These are phyloP conservation scores for Trichoderma endophyticum DNA, from an alignment of 2,329 filamentous ascomycete genomes.

Conservation along the genomic window DNA sequence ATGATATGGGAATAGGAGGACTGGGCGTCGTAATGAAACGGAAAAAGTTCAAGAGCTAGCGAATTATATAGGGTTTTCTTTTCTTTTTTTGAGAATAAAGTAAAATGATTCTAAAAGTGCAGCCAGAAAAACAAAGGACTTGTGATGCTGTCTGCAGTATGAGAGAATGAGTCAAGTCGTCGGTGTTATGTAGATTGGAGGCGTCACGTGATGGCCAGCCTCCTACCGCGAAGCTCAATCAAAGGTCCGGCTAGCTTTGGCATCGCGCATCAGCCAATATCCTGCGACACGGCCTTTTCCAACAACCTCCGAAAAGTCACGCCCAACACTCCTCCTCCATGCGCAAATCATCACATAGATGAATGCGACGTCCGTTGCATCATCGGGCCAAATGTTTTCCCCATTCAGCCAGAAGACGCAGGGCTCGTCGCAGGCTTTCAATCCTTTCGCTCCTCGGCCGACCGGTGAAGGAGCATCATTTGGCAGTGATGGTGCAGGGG, in stretches of 20 bases:
- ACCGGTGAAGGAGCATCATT: slow-evolving; percentile 29
- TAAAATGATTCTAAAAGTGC: background rate
- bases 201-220: slow-evolving; percentile 17
- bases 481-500: slow-evolving; percentile 31
- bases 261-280: slow-evolving; percentile 10
- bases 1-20: background rate
- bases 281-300: slow-evolving; percentile 9
- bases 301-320: background rate
- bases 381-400: slow-evolving; percentile 40
- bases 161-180: background rate
- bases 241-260: slow-evolving; percentile 9
- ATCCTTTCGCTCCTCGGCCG: slow-evolving; percentile 35
- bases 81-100: background rate
- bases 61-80: background rate
- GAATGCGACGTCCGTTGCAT: slow-evolving; percentile 42
- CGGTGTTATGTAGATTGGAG: background rate
- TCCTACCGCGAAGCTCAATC: slow-evolving; percentile 18
- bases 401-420: slow-evolving; percentile 36
- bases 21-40: background rate
- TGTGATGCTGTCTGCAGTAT: background rate
- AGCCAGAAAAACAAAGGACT: background rate
- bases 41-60: background rate
- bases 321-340: slow-evolving; percentile 29
- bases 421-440: slow-evolving; percentile 34
- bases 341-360: slow-evolving; percentile 33